Base-by-base conservation (phyloP, 2,329 filamentous ascomycete genomes). In the Fonsecaea monophora region DNA sequence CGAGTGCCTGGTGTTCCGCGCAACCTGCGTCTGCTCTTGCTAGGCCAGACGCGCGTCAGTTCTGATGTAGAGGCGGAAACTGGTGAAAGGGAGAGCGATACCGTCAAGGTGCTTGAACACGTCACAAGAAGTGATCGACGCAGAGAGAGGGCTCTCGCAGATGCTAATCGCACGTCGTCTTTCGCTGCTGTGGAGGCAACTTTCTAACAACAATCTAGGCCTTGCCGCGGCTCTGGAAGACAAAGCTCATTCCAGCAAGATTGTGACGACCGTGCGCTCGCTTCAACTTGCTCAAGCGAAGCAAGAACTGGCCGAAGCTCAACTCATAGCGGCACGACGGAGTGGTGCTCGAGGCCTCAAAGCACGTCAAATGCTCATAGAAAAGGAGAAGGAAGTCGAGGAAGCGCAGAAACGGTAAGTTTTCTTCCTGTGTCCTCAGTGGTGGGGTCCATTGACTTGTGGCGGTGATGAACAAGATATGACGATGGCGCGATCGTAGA, bases 291-390 rank as follows among this genome's bases (percentile, higher is more conserved):
- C 88, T 68, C 83, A 87, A 25, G 80, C 90, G 42, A 83, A 86
- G 70, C 84, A 85, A 72, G 84, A 86, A 6, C 80, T 93, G 2
- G 91, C 90, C 64, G 84, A 89, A 21, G 84, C 89, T 0, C 88
- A 92, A 73, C 91, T 93, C 71, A 88, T 92, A 74, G 91, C 92
- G 7, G 83, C 87, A 50, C 79, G 92, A 48, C 83, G 91, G 60
- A 94, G 91, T 73, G 92, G 92, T 38, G 86, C 90, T 1, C 81
- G 92, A 50, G 92, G 92, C 0, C 80, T 90, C 83, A 85, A 90
- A 67, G 92, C 92, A 0, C 83, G 92, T n/a, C 94, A 95, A 73
- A 86, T 88, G 0, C 78, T 95, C 18, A 86, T 88, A 58, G 85
- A 85, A 3, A 85, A 89, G 34, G 92, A 96, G 74, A 88, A 88